These are phyloP conservation scores for Ramaria rubella DNA, from an alignment of 768 basidiomycete species.

Conservation along the genomic window DNA sequence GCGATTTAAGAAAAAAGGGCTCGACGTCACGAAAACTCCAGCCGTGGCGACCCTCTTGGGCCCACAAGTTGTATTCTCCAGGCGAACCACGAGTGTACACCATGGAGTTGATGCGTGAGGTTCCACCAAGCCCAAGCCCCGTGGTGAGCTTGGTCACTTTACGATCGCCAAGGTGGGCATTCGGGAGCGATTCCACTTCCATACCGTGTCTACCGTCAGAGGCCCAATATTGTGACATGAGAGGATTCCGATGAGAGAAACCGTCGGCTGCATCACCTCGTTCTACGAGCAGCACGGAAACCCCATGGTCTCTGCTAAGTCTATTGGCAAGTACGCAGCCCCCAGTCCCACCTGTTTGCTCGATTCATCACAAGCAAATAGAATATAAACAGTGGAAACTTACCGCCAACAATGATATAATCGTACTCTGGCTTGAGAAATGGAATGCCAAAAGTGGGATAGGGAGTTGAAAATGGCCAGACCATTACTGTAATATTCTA, in stretches of 20 bases:
- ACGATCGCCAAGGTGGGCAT: conserved; percentile 12
- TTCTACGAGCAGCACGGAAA: conserved; percentile 52
- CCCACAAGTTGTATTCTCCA: conserved; percentile 29
- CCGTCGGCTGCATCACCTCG: conserved; percentile 48
- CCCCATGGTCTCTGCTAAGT: conserved; percentile 45
- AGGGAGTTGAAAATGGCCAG: background rate
- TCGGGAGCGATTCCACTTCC: conserved; percentile 10
- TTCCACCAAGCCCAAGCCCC: conserved; percentile 20
- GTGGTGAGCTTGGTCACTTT: conserved; percentile 18
- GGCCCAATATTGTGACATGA: conserved; percentile 26
- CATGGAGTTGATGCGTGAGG: conserved; percentile 8
- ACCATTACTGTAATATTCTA: no score
- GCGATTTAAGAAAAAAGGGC: conserved; percentile 30
- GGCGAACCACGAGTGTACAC: conserved; percentile 24
- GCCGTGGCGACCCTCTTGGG: conserved; percentile 22
- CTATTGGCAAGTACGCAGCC: conserved; percentile 57
- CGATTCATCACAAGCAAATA: background rate
- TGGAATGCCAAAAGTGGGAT: background rate
- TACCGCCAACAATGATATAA: conserved; percentile 10
- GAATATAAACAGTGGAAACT: background rate
- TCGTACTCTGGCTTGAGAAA: background rate
- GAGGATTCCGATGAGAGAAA: conserved; percentile 16
- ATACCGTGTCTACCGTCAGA: conserved; percentile 16
- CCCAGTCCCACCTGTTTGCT: conserved; percentile 37
- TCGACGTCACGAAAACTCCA: conserved; percentile 32